These are phyloP conservation scores for Macrolepiota albuminosa DNA, from an alignment of 768 basidiomycete genomes.

Conservation along the genomic window DNA sequence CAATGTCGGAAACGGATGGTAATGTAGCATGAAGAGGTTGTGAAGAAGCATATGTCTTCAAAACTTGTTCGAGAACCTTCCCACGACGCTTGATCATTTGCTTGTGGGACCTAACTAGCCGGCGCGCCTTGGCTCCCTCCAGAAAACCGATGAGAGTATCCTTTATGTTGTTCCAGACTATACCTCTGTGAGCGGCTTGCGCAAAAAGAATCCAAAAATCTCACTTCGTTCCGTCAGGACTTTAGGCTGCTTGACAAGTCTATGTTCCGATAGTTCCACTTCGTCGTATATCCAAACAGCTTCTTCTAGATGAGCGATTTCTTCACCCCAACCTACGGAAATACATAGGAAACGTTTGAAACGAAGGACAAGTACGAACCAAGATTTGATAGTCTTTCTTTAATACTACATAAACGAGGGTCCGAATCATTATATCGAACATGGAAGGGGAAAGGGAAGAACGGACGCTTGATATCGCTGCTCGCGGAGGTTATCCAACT, in stretches of 20 bases:
- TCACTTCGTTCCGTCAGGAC: constrained; percentile 11
- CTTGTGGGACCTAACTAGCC: constrained; percentile 5
- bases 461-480: constrained; percentile 14
- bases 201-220: background rate
- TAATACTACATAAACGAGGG: constrained; percentile 3
- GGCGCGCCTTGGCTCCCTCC: constrained; percentile 7
- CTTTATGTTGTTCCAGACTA: constrained; percentile 19
- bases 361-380: background rate
- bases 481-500: constrained; percentile 12
- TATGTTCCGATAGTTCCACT: constrained; percentile 6
- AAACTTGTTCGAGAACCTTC: constrained; percentile 7
- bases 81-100: constrained; percentile 6
- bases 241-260: constrained; percentile 10
- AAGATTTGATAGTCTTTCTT: constrained; percentile 5
- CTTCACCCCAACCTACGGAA: constrained; percentile 14
- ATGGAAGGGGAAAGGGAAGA: background rate
- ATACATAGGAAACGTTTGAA: background rate
- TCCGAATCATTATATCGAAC: background rate
- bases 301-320: constrained; percentile 9
- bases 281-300: background rate
- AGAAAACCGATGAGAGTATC: constrained; percentile 13
- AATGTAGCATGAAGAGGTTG: constrained; percentile 11
- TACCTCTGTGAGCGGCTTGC: background rate
- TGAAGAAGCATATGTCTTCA: constrained; percentile 9
- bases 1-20: constrained; percentile 15